A percentile compares a stretch with the other conserved stretches of the same genome.
Conservation (phyloP, 768 basidiomycete species). For the Leucosporidium yakuticum region DNA sequence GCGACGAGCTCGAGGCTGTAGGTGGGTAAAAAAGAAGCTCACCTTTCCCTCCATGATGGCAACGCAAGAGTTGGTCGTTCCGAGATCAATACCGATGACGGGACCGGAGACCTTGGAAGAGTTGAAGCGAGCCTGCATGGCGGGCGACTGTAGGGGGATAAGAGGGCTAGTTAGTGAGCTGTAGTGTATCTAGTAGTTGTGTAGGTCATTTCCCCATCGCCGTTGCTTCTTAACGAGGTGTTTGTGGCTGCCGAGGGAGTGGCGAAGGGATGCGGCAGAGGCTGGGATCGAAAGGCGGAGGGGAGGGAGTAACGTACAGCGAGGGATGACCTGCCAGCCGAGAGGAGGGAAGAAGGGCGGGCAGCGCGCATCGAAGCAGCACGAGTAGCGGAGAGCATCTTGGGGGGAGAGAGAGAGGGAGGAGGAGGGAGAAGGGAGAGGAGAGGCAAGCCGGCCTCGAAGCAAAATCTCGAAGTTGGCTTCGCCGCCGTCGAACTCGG, state of each 20-base stretch:
- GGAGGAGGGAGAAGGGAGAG: neutral
- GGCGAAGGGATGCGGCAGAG: too few species aligned
- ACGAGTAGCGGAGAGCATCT: slow-evolving; percentile 34
- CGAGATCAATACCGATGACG: slow-evolving; percentile 34
- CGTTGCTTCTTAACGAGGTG: neutral
- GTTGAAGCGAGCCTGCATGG: slow-evolving; percentile 32
- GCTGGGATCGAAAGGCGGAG: neutral
- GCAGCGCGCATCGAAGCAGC: slow-evolving; percentile 28
- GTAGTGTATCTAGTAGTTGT: neutral
- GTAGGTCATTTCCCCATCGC: neutral
- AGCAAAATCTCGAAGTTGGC: too few species aligned
- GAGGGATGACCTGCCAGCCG: neutral
- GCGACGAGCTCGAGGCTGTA: too few species aligned
- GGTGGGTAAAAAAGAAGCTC: too few species aligned
- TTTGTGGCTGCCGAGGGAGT: too few species aligned
- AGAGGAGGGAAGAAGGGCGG: slow-evolving; percentile 27
- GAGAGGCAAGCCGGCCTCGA: neutral
- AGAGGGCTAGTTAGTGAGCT: neutral
- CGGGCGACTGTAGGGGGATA: slow-evolving; percentile 2
- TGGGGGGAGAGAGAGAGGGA: neutral
- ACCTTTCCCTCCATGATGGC: slow-evolving; percentile 35
- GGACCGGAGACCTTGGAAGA: slow-evolving; percentile 36
- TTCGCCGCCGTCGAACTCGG: too few species aligned
- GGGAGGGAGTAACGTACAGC: neutral
- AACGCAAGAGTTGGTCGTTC: slow-evolving; percentile 36